Evolutionary conservation across 1,284 basidiomycete species (phyloP), one percentile per base, ranked within the genome.

Genomic region (Fomitopsis pinicola): DNA sequence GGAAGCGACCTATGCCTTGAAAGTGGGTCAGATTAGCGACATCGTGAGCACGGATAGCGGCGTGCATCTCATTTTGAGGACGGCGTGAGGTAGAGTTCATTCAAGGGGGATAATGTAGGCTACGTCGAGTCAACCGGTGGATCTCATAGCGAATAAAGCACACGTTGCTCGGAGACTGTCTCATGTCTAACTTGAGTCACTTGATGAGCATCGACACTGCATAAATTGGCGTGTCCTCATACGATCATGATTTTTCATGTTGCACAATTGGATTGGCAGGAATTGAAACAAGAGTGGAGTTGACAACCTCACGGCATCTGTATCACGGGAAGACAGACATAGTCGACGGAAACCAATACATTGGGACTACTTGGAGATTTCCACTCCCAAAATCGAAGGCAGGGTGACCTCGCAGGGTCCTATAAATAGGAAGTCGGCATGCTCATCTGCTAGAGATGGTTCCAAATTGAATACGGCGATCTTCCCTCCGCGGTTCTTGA

Each of bases 1-100:
- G 78, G 94, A 97, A 28, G 92, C 92, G 4, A 85, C 95, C 9
- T 98, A 88, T 75, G 85, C 77, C 1, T 82, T 98, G 63, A 73
- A 88, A 59, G 84, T 92, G n/a, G 94, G 91, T 15, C 78, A 94
- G 76, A 87, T 98, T 68, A 95, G 93, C 75, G 89, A 86, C 55
- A 80, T 98, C 58, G 84, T 98, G 72, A 87, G 88, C 70, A 92
- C 96, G 44, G 97, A 98, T 69, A 96, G 93, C 67, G 97, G 97
- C n/a, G 92, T 97, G 14, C 97, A 99, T 75, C 74, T 98, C 66
- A 94, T 99, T 71, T 78, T 97, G 75, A 85, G 97, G 68, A 97
- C 95, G 54, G 95, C 81, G 10, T 97, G 75, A 80, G 4, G n/a
- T 22, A 40, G 35, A 36, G 10, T 7, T 36, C 10, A 12, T 36